Percentiles rank a stretch among this genome's conserved stretches.
These are phyloP conservation scores for Pythium insidiosum DNA, from an alignment of 352 stramenopile species.

Conservation along the genomic window DNA sequence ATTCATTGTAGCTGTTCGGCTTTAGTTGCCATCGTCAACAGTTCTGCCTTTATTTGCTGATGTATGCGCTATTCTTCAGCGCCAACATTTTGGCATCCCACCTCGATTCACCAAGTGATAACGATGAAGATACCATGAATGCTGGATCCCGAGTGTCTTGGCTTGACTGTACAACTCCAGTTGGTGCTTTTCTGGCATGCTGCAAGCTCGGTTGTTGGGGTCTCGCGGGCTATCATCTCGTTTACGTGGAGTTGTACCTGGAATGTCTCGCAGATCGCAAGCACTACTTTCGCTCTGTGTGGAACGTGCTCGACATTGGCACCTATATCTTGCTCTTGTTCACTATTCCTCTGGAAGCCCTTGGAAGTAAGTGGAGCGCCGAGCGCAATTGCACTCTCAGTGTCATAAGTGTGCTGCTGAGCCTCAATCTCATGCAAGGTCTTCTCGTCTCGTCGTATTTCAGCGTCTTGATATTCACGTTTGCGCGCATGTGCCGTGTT, in stretches of 20 bases:
- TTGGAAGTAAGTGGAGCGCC: slow-evolving; percentile 19
- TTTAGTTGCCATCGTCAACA: slow-evolving; percentile 26
- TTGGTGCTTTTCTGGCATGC: slow-evolving; percentile 31
- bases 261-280: slow-evolving; percentile 30
- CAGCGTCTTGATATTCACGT: slow-evolving; percentile 59
- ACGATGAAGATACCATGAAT: slow-evolving; percentile 10
- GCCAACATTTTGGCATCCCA: slow-evolving; percentile 40
- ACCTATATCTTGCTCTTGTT: slow-evolving; percentile 36
- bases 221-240: slow-evolving; percentile 36
- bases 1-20: slow-evolving; percentile 23
- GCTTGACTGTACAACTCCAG: slow-evolving; percentile 26
- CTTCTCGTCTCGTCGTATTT: slow-evolving; percentile 49
- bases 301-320: slow-evolving; percentile 44
- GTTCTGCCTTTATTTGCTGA: slow-evolving; percentile 32
- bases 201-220: slow-evolving; percentile 36
- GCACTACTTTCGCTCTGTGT: slow-evolving; percentile 43
- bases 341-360: slow-evolving; percentile 39
- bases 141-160: slow-evolving; percentile 18
- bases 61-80: slow-evolving; percentile 44
- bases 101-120: slow-evolving; percentile 25
- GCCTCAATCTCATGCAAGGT: slow-evolving; percentile 47
- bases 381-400: slow-evolving; percentile 40
- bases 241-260: slow-evolving; percentile 55
- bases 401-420: slow-evolving; percentile 39
- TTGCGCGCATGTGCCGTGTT: slow-evolving; percentile 49